A percentile compares a stretch with the other conserved stretches of the same genome.
phyloP scores from a whole-genome alignment of 2,329 filamentous ascomycete genomes.

The Hypoxylon sp. region DNA sequence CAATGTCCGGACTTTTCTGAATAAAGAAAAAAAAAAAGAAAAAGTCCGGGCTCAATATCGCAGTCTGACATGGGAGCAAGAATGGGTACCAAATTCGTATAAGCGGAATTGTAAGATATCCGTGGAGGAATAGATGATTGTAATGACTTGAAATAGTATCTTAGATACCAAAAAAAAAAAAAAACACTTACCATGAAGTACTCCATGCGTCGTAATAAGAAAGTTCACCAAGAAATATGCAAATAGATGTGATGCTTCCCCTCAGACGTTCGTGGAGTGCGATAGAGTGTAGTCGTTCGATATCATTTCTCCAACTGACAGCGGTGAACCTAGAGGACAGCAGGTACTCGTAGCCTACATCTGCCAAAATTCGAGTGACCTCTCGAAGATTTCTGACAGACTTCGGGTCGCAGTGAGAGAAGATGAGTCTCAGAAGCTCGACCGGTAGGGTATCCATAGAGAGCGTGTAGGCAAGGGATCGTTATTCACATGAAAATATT shows the following conservation, averaged over 20 bases:
- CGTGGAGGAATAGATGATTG: not conserved
- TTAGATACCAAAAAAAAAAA: not conserved
- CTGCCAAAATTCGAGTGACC: slow-evolving; percentile 55
- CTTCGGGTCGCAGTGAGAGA: slow-evolving; percentile 56
- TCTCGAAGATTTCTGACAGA: slow-evolving; percentile 60
- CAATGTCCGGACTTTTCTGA: slow-evolving; percentile 21
- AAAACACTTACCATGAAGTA: slow-evolving; percentile 48
- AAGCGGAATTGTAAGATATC: slow-evolving; percentile 12
- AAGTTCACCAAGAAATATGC: slow-evolving; percentile 61
- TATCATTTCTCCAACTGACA: slow-evolving; percentile 61
- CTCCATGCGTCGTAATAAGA: slow-evolving; percentile 57
- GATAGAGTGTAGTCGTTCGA: slow-evolving; percentile 60
- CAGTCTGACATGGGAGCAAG: slow-evolving; percentile 12
- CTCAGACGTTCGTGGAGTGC: slow-evolving; percentile 59
- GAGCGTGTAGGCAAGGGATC: slow-evolving; percentile 10
- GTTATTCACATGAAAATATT: slow-evolving; percentile 16
- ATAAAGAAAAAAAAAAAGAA: too few relatives aligned
- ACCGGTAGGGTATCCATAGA: slow-evolving; percentile 55
- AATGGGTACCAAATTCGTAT: slow-evolving; percentile 18
- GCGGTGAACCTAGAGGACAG: slow-evolving; percentile 58
- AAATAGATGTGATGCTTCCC: slow-evolving; percentile 58
- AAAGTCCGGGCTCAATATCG: slow-evolving; percentile 11
- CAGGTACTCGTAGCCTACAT: slow-evolving; percentile 60
- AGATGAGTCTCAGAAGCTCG: slow-evolving; percentile 60
- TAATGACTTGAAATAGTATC: slow-evolving; percentile 8